Base-by-base conservation (phyloP, 331 rosid species). In the Malus hybrid region DNA sequence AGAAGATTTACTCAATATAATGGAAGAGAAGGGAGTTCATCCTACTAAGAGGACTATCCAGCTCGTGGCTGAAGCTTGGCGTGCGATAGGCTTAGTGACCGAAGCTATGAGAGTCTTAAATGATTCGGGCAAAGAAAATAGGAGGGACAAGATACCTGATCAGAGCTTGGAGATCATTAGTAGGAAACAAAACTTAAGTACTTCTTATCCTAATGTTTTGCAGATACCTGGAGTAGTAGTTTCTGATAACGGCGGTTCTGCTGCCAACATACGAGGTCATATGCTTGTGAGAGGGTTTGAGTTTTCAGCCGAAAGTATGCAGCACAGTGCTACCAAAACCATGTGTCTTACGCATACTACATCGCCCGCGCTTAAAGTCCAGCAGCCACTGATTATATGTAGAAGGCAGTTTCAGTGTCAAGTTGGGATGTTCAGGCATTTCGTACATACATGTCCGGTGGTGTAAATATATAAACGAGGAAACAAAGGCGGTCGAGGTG, bases 31-130 rank as follows among this genome's bases (percentile, higher is more conserved):
- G 68, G 91, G 89, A 20, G 86, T 94, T 59, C 50, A 34, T 77
- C 97, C 96, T 16, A 81, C 84, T 68, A 80, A 15, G 80, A 85
- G 89, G 73, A 94, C 97, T 57, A 55, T 83, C 75, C 84, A 84
- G 71, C 92, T 94, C 57, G 91, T 94, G 73, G 92, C 93, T 1
- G 88, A 89, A 70, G 96, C 97, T 73, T 94, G 99, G 97, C 92
- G 81, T 57, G 83, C 92, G 52, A 86, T 94, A 20, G 97, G 99
- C 65, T 76, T 92, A 36, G 42, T 69, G 28, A 68, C 71, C 4
- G 90, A 90, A 75, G 93, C 97, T 75, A 75, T 83, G 64, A 87
- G 90, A 86, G 60, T 90, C 67, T 55, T 86, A 20, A 74, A 83
- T 73, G 84, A 75, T 65, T 69, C 79, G 11, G 81, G 80, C 56